Percentiles rank a stretch among this genome's conserved stretches.
phyloP scores from a whole-genome alignment of 2,329 filamentous ascomycete species.

The Fusarium siculi region DNA sequence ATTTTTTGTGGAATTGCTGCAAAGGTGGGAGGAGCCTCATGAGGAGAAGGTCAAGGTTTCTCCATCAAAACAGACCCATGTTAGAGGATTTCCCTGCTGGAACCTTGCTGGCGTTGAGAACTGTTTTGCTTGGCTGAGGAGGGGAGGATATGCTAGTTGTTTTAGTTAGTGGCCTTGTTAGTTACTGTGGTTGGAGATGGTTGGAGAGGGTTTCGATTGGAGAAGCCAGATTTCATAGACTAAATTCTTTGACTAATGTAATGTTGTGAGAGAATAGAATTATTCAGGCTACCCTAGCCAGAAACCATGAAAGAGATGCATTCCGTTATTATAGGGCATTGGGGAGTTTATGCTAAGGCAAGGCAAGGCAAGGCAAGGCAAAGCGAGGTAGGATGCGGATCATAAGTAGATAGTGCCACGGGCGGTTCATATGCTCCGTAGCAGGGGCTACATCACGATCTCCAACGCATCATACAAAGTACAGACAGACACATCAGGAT shows the following conservation, averaged over 20 bases:
- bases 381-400: constrained; percentile 1
- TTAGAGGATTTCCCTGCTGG: background rate
- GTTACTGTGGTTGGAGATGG: background rate
- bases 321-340: background rate
- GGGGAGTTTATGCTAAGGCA: background rate
- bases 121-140: background rate
- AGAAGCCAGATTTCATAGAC: background rate
- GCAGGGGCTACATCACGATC: constrained; percentile 13
- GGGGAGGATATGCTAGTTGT: background rate
- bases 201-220: constrained; percentile 12
- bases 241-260: constrained; percentile 4
- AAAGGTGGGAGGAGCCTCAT: constrained; percentile 33
- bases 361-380: background rate
- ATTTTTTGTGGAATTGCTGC: constrained; percentile 35
- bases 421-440: constrained; percentile 20
- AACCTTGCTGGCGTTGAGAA: background rate
- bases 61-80: constrained; percentile 14
- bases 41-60: constrained; percentile 23
- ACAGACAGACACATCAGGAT: background rate
- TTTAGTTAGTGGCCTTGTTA: background rate
- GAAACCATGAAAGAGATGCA: constrained; percentile 2
- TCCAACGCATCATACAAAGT: constrained; percentile 8
- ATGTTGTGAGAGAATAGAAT: background rate
- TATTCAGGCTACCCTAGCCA: background rate
- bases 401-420: background rate